A percentile compares a stretch with the other conserved stretches of the same genome.
These are phyloP conservation scores for Podila epigama DNA, from an alignment of 192 early-diverging fungal species.

Conservation along the genomic window DNA sequence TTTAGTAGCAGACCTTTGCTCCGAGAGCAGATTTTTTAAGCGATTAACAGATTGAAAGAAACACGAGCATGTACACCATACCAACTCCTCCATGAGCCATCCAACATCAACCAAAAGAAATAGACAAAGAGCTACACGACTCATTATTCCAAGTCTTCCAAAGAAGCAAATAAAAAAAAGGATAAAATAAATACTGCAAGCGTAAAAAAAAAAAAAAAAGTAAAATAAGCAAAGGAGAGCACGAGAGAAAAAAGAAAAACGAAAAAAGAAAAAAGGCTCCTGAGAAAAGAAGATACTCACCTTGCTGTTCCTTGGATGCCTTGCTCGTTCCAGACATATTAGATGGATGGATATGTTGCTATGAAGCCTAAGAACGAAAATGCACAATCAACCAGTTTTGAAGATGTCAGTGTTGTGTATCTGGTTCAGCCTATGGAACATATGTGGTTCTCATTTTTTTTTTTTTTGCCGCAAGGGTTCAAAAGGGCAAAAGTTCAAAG, in stretches of 20 bases:
- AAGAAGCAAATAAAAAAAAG: neutral
- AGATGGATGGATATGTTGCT: constrained; percentile 28
- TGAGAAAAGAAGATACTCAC: constrained; percentile 1
- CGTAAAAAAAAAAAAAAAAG: neutral
- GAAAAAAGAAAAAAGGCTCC: neutral
- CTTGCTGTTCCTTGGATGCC: constrained; percentile 43
- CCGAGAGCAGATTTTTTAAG: too few relatives aligned
- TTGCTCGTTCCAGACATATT: constrained; percentile 48
- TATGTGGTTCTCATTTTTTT: too few relatives aligned
- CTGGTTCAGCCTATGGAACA: too few relatives aligned
- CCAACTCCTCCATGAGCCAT: neutral
- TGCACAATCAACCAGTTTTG: too few relatives aligned
- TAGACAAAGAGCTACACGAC: too few relatives aligned
- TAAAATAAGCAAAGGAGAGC: neutral
- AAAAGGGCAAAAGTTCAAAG: too few relatives aligned
- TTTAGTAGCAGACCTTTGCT: too few relatives aligned
- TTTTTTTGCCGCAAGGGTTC: too few relatives aligned
- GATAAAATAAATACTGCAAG: neutral
- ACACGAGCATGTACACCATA: neutral
- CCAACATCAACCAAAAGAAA: neutral
- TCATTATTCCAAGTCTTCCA: constrained; percentile 1
- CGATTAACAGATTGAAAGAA: too few relatives aligned
- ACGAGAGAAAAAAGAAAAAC: neutral
- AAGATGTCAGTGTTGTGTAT: too few relatives aligned
- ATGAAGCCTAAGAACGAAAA: too few relatives aligned